phyloP scores from a whole-genome alignment of 2,329 filamentous ascomycete genomes.

The Thelonectria blattea region DNA sequence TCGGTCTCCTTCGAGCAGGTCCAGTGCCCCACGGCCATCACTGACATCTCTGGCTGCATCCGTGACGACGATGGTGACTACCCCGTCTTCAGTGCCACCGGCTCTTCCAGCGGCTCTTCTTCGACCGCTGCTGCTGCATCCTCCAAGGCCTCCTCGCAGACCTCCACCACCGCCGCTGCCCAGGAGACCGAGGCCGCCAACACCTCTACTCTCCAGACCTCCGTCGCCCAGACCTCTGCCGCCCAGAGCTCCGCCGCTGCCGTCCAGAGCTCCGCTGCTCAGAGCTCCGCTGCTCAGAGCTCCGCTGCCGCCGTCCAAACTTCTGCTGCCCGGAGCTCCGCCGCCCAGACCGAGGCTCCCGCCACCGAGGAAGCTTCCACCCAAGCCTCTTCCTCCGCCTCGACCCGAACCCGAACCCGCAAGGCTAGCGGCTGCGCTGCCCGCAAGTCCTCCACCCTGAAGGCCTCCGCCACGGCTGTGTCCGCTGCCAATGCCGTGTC shows the following conservation, averaged over 20 bases:
- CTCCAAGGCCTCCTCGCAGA: background rate
- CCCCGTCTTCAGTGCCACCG: constrained; percentile 31
- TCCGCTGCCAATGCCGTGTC: constrained; percentile 14
- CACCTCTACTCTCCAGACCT: background rate
- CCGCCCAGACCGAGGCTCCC: constrained; percentile 16
- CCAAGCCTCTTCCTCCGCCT: background rate
- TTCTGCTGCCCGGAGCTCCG: background rate
- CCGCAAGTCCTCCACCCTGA: constrained; percentile 2
- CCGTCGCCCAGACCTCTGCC: background rate
- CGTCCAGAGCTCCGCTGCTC: background rate
- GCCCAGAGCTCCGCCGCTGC: background rate
- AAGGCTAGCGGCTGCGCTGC: constrained; percentile 25
- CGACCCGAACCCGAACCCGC: constrained; percentile 16
- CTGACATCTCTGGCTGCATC: constrained; percentile 46
- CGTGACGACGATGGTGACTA: constrained; percentile 41
- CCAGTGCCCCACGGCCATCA: constrained; percentile 58
- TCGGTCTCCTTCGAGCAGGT: constrained; percentile 61
- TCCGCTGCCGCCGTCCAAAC: background rate
- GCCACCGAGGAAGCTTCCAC: constrained; percentile 10
- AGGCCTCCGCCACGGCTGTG: constrained; percentile 3
- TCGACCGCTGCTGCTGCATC: constrained; percentile 1
- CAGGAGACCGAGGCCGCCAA: background rate
- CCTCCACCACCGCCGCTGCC: constrained; percentile 3
- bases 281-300: background rate
- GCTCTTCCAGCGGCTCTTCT: constrained; percentile 19